Base-by-base conservation (phyloP, 371 early-diverging fungal genomes). In the Funneliformis caledonium region DNA sequence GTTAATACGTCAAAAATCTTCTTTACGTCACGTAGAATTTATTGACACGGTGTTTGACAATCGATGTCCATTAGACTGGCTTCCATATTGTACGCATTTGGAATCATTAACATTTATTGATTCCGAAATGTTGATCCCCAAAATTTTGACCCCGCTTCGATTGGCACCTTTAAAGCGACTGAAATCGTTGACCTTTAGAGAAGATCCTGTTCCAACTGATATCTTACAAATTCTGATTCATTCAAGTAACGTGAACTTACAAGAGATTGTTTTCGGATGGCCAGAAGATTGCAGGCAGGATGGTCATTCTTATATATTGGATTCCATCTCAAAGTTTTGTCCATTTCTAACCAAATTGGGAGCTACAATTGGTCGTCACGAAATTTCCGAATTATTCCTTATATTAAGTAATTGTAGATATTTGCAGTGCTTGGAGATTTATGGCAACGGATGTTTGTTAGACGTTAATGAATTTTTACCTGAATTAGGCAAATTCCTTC, bases 171-270 rank as follows among this genome's bases (percentile, higher is more conserved):
- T 67, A 16, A 67, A 14, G 1, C 14, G 37, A 67, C 42, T 67
- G 4, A 31, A 26, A 26, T 67, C 67, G 33, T 37, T 67, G 19
- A 37, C 67, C 1, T 67, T 67, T 67, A 67, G 37, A 14, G 67
- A 67, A 67, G 67, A 67, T 67, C 67, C 67, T 67, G 67, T 67
- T 26, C 67, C 67, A 37, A 19, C 37, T 67, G 67, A 67, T 67
- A 67, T 14, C 37, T 67, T 67, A 42, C 37, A 67, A 67, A 37
- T 37, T 37, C 42, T 67, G 16, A 67, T 67, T 67, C 42, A 7
- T 37, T 31, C 67, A 19, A 26, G 42, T 67, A 67, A 67, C 5
- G 6, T 16, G 6, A 67, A 67, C 37, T 67, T 67, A 26, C 7
- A 37, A 67, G 67, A 67, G 42, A 67, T 67, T 26, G 42, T 67